phyloP scores from a whole-genome alignment of 768 basidiomycete species.

The Boletus tomentosulus region DNA sequence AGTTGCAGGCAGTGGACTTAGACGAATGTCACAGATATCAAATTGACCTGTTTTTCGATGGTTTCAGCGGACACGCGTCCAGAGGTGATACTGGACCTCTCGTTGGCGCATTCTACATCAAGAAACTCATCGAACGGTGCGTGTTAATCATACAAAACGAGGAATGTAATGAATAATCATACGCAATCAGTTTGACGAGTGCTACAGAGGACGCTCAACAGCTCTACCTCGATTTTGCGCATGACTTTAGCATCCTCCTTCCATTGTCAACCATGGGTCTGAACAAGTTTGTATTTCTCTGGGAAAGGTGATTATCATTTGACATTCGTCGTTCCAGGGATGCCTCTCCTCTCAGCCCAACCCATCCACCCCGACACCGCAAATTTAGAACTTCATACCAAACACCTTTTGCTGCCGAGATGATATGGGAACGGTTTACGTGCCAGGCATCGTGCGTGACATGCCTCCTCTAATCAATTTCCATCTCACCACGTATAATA shows the following conservation, averaged over 20 bases:
- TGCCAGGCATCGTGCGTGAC: constrained; percentile 33
- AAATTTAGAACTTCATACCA: constrained; percentile 36
- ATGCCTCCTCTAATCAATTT: neutral
- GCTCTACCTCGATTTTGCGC: constrained; percentile 41
- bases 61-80: constrained; percentile 29
- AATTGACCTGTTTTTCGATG: constrained; percentile 33
- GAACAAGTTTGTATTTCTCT: constrained; percentile 28
- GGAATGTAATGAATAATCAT: neutral
- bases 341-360: constrained; percentile 25
- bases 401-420: constrained; percentile 39
- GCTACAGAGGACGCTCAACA: constrained; percentile 11
- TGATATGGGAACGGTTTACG: constrained; percentile 41
- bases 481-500: constrained; percentile 7
- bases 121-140: constrained; percentile 38
- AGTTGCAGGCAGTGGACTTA: neutral
- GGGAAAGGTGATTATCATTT: neutral
- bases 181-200: constrained; percentile 29
- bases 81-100: constrained; percentile 29
- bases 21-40: constrained; percentile 28
- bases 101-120: constrained; percentile 36
- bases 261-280: constrained; percentile 37
- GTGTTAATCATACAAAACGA: neutral
- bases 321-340: constrained; percentile 24
- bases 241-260: constrained; percentile 36
- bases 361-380: constrained; percentile 24